Evolutionary conservation across 108 stramenopile genomes (phyloP).

Genomic region (Nitzschia sp.): DNA sequence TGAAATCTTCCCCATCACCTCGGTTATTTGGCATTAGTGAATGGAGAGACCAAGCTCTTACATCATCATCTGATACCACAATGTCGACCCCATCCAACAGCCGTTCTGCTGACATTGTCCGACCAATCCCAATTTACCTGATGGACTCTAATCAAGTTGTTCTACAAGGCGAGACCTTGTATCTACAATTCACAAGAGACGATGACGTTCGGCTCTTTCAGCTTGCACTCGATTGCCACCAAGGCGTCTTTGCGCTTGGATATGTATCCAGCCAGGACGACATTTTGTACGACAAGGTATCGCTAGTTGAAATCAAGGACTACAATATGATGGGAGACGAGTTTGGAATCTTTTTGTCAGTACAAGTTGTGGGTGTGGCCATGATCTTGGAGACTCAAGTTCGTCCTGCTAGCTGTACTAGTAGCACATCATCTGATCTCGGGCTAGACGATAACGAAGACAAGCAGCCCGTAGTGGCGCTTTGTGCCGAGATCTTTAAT

Average conservation of each 20-base stretch:
- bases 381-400: not conserved
- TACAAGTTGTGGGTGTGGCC: constrained; percentile 21
- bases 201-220: constrained; percentile 31
- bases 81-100: too few relatives aligned
- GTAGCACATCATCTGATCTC: not conserved
- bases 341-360: constrained; percentile 23
- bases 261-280: not conserved
- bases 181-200: constrained; percentile 19
- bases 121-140: constrained; percentile 2
- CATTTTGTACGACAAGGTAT: constrained; percentile 16
- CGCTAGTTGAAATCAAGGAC: constrained; percentile 22
- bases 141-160: not conserved
- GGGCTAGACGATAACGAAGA: not conserved
- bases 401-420: not conserved
- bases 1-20: not conserved
- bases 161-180: constrained; percentile 22
- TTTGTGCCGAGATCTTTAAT: constrained; percentile 14
- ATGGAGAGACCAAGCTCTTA: constrained; percentile 15
- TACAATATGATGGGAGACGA: constrained; percentile 24
- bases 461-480: not conserved
- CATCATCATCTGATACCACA: too few relatives aligned
- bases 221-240: constrained; percentile 18
- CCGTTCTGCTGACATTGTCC: too few relatives aligned
- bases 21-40: constrained; percentile 8
- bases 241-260: constrained; percentile 26